A percentile compares a stretch with the other conserved stretches of the same genome.
Evolutionary conservation across 2,329 filamentous ascomycete species (phyloP).

Genomic region (Exophiala lecanii-corni): DNA sequence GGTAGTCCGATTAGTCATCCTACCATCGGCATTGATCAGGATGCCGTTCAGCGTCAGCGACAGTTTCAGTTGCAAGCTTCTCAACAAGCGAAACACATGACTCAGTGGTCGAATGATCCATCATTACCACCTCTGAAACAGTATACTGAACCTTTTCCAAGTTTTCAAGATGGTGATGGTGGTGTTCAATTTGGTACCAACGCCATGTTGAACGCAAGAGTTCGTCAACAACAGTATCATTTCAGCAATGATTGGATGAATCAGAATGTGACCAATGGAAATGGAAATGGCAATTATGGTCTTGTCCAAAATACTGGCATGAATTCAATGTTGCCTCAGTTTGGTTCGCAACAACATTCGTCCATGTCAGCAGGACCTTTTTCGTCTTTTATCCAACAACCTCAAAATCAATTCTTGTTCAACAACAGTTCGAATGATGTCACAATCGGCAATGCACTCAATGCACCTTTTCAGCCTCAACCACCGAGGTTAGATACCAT

Average conservation of each 20-base stretch:
- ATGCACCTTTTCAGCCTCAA: slow-evolving; percentile 8
- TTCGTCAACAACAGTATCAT: slow-evolving; percentile 18
- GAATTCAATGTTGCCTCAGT: slow-evolving; percentile 14
- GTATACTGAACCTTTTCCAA: slow-evolving; percentile 17
- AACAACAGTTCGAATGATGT: slow-evolving; percentile 4
- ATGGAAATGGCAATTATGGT: slow-evolving; percentile 7
- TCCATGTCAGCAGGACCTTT: slow-evolving; percentile 7
- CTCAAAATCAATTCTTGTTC: slow-evolving; percentile 19
- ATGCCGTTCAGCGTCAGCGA: slow-evolving; percentile 24
- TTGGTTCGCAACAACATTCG: slow-evolving; percentile 7
- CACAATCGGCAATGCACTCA: slow-evolving; percentile 2
- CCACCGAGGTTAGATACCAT: slow-evolving; percentile 19
- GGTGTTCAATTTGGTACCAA: slow-evolving; percentile 7
- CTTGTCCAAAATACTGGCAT: slow-evolving; percentile 11
- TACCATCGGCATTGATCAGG: slow-evolving; percentile 24
- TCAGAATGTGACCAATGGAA: slow-evolving; percentile 4
- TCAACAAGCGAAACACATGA: slow-evolving; percentile 26
- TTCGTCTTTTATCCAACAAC: slow-evolving; percentile 18
- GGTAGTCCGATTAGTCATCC: slow-evolving; percentile 2
- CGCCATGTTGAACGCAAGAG: slow-evolving; percentile 14
- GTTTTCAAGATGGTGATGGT: slow-evolving; percentile 7
- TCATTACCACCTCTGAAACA: slow-evolving; percentile 20
- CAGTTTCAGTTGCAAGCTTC: slow-evolving; percentile 25
- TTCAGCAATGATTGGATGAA: slow-evolving; percentile 26
- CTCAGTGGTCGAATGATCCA: slow-evolving; percentile 22